phyloP scores from a whole-genome alignment of 108 stramenopile species.

The Craspedostauros australis region DNA sequence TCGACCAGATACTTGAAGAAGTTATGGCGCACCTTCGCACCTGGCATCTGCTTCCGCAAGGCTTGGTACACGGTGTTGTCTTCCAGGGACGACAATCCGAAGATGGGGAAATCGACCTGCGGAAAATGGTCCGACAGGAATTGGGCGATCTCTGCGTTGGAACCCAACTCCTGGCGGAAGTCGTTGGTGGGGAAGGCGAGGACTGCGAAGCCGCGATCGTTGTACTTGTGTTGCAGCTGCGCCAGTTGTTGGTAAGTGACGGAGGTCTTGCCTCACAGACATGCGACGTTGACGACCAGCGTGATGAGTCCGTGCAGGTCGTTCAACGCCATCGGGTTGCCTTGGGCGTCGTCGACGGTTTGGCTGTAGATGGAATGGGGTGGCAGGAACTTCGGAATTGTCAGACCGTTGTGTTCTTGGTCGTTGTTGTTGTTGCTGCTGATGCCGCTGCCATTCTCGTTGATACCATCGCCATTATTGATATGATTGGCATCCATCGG shows the following conservation, averaged over 20 bases:
- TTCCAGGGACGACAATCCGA: conserved; percentile 35
- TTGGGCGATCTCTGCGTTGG: conserved; percentile 52
- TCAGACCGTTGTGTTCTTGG: background rate
- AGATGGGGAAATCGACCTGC: conserved; percentile 53
- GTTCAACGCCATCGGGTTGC: conserved; percentile 34
- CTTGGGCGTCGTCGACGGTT: conserved; percentile 38
- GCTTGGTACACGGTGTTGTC: conserved; percentile 55
- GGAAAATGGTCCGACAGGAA: conserved; percentile 55
- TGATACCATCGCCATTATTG: too few species aligned
- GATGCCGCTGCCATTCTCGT: too few species aligned
- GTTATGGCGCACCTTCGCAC: conserved; percentile 42
- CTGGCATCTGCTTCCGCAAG: conserved; percentile 42
- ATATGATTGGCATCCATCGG: too few species aligned
- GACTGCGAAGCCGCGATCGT: conserved; percentile 42
- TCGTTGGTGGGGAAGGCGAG: conserved; percentile 76
- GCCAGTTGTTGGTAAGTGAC: conserved; percentile 62
- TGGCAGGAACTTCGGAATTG: conserved; percentile 29
- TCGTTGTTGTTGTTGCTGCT: too few species aligned
- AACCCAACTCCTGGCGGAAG: conserved; percentile 69
- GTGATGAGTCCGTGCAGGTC: conserved; percentile 55
- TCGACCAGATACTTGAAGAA: conserved; percentile 80
- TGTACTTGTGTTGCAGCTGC: conserved; percentile 44
- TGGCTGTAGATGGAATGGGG: conserved; percentile 62
- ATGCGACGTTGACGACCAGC: conserved; percentile 74
- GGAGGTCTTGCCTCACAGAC: conserved; percentile 71